A percentile compares a stretch with the other conserved stretches of the same genome.
Conservation (phyloP, 371 early-diverging fungal genomes). For the Thermomucor indicae-seudaticae region DNA sequence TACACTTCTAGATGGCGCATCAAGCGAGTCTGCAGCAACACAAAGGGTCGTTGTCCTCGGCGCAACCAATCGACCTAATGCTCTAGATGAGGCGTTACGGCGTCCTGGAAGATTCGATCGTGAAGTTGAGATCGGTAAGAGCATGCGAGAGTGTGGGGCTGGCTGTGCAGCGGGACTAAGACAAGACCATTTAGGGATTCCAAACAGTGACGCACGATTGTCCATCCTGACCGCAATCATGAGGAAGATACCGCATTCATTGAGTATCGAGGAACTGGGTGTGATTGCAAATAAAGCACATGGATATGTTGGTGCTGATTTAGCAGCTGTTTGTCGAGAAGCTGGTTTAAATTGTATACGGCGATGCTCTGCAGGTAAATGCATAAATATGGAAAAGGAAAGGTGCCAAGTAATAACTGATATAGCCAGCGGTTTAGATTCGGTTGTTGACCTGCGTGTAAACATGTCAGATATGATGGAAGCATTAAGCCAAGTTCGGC, state of each 20-base stretch:
- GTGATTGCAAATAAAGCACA: constrained; percentile 70
- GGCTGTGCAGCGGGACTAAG: too few relatives aligned
- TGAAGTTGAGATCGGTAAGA: constrained; percentile 91
- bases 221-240: constrained; percentile 79
- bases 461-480: constrained; percentile 44
- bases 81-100: constrained; percentile 94
- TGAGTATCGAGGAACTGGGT: constrained; percentile 54
- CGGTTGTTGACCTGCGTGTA: constrained; percentile 23
- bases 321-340: constrained; percentile 83
- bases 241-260: constrained; percentile 61
- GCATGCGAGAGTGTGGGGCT: too few relatives aligned
- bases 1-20: constrained; percentile 94
- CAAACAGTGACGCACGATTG: constrained; percentile 65
- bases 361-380: constrained; percentile 29
- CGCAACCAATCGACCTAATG: constrained; percentile 96
- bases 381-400: background rate
- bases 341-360: constrained; percentile 85
- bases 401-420: too few relatives aligned
- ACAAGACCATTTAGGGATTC: constrained; percentile 59
- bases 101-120: constrained; percentile 98
- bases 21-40: constrained; percentile 12
- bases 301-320: constrained; percentile 98
- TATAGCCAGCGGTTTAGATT: too few relatives aligned
- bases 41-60: constrained; percentile 82
- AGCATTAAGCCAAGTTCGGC: constrained; percentile 68